A percentile compares a stretch with the other conserved stretches of the same genome.
Evolutionary conservation across 768 basidiomycete species (phyloP).

Genomic region (Boletus coccyginus): DNA sequence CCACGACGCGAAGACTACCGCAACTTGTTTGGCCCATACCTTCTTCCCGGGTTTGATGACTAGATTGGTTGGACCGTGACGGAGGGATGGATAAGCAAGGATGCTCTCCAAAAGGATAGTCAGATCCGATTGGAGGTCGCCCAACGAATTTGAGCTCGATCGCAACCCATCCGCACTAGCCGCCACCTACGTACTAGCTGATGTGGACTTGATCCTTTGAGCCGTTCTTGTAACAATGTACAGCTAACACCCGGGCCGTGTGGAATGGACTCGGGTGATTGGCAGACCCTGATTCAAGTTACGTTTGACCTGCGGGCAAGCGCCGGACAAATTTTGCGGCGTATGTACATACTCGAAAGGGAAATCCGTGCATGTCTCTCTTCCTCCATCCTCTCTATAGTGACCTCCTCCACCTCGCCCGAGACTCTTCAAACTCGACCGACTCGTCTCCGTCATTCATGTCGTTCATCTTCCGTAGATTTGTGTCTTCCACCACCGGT

Average conservation of each 20-base stretch:
- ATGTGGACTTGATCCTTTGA: no score
- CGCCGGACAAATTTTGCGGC: background rate
- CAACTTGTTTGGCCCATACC: conserved; percentile 81
- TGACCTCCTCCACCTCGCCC: conserved; percentile 18
- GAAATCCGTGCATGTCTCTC: conserved; percentile 15
- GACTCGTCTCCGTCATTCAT: conserved; percentile 32
- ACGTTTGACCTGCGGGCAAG: background rate
- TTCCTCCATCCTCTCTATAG: conserved; percentile 25
- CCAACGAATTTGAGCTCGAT: no score
- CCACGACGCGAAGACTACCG: no score
- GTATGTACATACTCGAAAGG: background rate
- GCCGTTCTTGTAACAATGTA: no score
- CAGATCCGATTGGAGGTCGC: conserved; percentile 76
- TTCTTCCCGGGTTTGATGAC: conserved; percentile 57
- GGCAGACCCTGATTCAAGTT: no score
- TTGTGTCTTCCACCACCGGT: conserved; percentile 48
- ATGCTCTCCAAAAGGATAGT: conserved; percentile 60
- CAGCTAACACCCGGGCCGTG: no score
- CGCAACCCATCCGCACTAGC: no score
- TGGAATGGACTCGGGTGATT: no score
- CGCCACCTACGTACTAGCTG: no score
- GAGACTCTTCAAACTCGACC: conserved; percentile 9
- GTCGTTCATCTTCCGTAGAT: conserved; percentile 51
- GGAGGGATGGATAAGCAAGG: conserved; percentile 63
- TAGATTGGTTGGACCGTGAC: conserved; percentile 66